Evolutionary conservation across 2,329 filamentous ascomycete species (phyloP), one percentile per base, ranked within the genome.

Genomic region (Sporothrix luriei): DNA sequence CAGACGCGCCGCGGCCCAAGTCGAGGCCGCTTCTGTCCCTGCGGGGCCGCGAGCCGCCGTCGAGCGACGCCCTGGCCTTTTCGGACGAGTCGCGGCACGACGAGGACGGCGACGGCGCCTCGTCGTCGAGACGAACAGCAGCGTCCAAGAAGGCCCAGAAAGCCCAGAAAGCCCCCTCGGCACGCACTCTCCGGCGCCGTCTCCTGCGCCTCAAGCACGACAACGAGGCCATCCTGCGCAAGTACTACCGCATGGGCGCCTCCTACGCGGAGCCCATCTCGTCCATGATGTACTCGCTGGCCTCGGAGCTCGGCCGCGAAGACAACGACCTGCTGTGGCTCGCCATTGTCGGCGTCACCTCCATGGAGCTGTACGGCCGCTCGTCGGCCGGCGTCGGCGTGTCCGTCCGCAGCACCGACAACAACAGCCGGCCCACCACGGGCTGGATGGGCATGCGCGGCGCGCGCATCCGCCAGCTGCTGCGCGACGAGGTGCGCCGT

Each of bases 241-340:
- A 88, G 72, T 98, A 99, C 80, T 97, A 98, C 80, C 86, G 88
- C 38, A 85, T 92, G 40, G 95, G 95, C 52, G 90, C 92, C 2
- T 97, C 93, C 1, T 97, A 97, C 77, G 94, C 94, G 0, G 95
- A 99, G 77, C 95, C 95, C 0, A 92, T 98, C 69, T 95, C 94
- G 0, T 97, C 94, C 0, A 90, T 98, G 81, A 87, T 97, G 76
- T 99, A 98, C 79, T 96, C 93, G 0, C 84, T 99, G 16, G 95
- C 94, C 1, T 97, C 94, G 1, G 95, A 98, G 77, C 87, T 99
- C 7, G 95, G 95, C 72, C 91, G 94, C 68, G 95, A 98, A 83
- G 94, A 98, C 78, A 99, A 98, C 75, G 94, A 99, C 75, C 84
- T 98, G 26, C 84, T 99, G 16, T 99, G 95, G 95, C 85, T 97